These are phyloP conservation scores for Diversispora eburnea DNA, from an alignment of 192 early-diverging fungal species.

Conservation along the genomic window DNA sequence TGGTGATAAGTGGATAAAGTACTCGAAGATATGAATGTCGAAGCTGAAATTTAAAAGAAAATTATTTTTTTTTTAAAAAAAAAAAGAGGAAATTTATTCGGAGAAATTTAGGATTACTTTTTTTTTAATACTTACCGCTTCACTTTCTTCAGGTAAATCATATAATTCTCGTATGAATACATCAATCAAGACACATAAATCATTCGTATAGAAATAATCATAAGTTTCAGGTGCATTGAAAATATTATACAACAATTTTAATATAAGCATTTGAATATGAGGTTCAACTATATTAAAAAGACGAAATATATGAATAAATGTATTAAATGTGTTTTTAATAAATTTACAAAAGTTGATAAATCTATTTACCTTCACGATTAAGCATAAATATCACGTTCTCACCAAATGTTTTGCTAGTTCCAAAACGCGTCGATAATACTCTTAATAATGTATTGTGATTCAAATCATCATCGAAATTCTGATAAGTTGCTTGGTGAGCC, in stretches of 20 bases:
- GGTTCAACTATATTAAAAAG: slow-evolving; percentile 45
- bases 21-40: slow-evolving; percentile 69
- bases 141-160: slow-evolving; percentile 61
- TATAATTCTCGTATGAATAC: slow-evolving; percentile 79
- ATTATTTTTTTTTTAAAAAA: neutral
- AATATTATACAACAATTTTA: slow-evolving; percentile 70
- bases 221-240: slow-evolving; percentile 58
- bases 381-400: slow-evolving; percentile 91
- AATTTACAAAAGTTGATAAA: neutral
- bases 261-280: slow-evolving; percentile 51
- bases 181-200: slow-evolving; percentile 82
- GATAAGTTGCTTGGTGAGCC: slow-evolving; percentile 32
- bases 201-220: slow-evolving; percentile 90
- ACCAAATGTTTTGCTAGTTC: slow-evolving; percentile 72
- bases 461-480: slow-evolving; percentile 32
- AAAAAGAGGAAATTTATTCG: neutral
- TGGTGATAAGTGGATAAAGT: slow-evolving; percentile 58
- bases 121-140: neutral
- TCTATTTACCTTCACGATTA: slow-evolving; percentile 72
- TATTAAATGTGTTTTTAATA: neutral
- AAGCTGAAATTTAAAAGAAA: slow-evolving; percentile 36
- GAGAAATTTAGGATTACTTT: neutral
- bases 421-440: slow-evolving; percentile 46
- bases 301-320: neutral
- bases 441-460: slow-evolving; percentile 52